phyloP scores from a whole-genome alignment of 306 rosid species.

The Ormosia emarginata region DNA sequence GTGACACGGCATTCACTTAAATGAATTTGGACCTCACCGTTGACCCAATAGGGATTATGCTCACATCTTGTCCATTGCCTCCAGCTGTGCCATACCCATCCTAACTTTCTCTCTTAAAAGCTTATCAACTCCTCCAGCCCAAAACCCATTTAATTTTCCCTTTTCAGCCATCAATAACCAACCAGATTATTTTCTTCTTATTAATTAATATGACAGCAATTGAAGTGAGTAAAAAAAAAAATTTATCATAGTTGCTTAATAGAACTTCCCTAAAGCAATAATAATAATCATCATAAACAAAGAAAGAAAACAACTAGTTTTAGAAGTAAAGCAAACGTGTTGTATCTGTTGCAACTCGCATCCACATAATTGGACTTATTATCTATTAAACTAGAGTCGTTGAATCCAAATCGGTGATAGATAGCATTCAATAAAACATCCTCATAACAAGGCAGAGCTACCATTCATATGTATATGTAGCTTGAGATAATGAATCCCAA shows the following conservation, averaged over 20 bases:
- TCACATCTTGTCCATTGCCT: slow-evolving; percentile 11
- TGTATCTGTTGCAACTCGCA: neutral
- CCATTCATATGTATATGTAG: neutral
- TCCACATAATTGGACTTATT: neutral
- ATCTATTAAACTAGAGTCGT: neutral
- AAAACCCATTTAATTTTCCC: neutral
- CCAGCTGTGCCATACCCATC: slow-evolving; percentile 23
- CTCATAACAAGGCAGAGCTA: neutral
- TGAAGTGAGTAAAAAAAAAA: neutral
- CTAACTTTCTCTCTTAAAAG: neutral
- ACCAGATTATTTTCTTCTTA: neutral
- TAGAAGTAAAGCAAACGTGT: neutral
- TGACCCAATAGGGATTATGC: slow-evolving; percentile 16
- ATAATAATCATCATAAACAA: too few species aligned
- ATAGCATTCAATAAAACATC: neutral
- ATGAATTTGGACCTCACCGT: slow-evolving; percentile 23
- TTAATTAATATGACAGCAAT: neutral
- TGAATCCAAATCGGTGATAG: neutral
- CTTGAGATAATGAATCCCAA: neutral
- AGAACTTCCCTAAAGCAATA: too few species aligned
- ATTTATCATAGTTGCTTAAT: too few species aligned
- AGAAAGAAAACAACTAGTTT: neutral
- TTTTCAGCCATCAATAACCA: neutral
- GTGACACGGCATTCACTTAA: slow-evolving; percentile 42
- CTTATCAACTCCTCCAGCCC: neutral